Base-by-base conservation (phyloP, 2,329 filamentous ascomycete species). In the Fusarium brachygibbosum region DNA sequence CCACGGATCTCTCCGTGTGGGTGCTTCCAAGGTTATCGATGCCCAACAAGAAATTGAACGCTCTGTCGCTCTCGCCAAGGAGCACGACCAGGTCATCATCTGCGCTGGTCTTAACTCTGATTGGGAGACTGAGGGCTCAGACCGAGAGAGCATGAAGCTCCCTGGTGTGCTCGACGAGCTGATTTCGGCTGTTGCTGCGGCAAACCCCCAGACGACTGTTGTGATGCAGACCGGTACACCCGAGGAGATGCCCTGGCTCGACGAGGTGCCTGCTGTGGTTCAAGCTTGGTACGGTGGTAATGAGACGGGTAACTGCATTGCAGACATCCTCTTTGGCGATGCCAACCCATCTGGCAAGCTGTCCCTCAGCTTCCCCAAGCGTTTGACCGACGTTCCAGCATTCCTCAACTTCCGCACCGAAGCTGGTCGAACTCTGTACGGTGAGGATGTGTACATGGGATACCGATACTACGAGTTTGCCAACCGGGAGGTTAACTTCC, bases 201-300 rank as follows among this genome's bases (percentile, higher is more conserved):
- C 84, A 1, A 94, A 94, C 76, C 83, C 89, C 5, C 90, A 90
- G 57, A 90, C 91, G 2, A 87, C 88, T 2, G 87, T 96, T 3
- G 90, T 94, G 3, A 88, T 93, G 75, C 92, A 94, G 73, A 93
- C 91, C 0, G 93, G 92, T 35, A 93, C 91, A 0, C 92, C 92
- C 0, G 86, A 92, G 25, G 84, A 86, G 56, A 90, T 93, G 89
- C 90, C 91, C 1, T 93, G 90, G 90, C 82, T 87, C 2, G 76
- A 82, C 17, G 79, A 84, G 32, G 86, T 87, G 3, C 77, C 80
- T 10, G 87, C 89, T 3, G 81, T 94, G 3, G 76, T 94, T 2
- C 91, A 95, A 74, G 92, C 92, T 10, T 96, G 92, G 92, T 96
- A 94, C 74, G 91, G 92, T 63, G 93, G 93, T n/a, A 93, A 96